Conservation (phyloP, 1,284 basidiomycete genomes). For the Malassezia brasiliensis region DNA sequence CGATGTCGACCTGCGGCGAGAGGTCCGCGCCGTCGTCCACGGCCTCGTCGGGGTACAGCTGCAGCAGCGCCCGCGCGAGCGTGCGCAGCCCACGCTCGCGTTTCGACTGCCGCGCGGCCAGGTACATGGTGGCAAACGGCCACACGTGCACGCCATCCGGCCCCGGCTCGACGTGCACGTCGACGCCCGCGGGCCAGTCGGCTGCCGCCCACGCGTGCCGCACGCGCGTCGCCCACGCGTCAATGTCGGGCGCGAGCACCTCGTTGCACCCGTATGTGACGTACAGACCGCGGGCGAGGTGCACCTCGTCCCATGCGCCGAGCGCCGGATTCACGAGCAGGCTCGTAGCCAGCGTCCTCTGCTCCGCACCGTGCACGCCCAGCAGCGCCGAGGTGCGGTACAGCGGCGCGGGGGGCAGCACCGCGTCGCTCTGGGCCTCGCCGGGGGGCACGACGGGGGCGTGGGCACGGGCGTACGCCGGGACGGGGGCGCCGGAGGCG, state of each 20-base stretch:
- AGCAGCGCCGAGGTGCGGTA: slow-evolving; percentile 16
- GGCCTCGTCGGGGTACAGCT: slow-evolving; percentile 5
- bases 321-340: slow-evolving; percentile 34
- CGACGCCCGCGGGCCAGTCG: slow-evolving; percentile 21
- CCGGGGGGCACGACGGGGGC: background rate
- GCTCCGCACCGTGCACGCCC: slow-evolving; percentile 22
- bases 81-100: slow-evolving; percentile 40
- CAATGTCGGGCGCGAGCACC: slow-evolving; percentile 38
- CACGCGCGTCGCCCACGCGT: slow-evolving; percentile 30
- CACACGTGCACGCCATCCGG: slow-evolving; percentile 44
- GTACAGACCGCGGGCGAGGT: slow-evolving; percentile 27
- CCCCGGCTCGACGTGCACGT: slow-evolving; percentile 35
- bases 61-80: slow-evolving; percentile 31
- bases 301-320: slow-evolving; percentile 38
- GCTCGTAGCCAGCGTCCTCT: slow-evolving; percentile 19
- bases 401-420: background rate
- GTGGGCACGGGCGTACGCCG: background rate
- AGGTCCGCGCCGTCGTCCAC: background rate
- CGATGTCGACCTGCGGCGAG: background rate
- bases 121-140: slow-evolving; percentile 45
- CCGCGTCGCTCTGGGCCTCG: slow-evolving; percentile 1
- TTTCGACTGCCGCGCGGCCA: slow-evolving; percentile 32
- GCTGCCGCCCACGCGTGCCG: background rate
- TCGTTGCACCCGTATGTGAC: slow-evolving; percentile 43
- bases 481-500: background rate